phyloP scores from a whole-genome alignment of 2,329 filamentous ascomycete genomes.

The Gnomoniopsis sp. region DNA sequence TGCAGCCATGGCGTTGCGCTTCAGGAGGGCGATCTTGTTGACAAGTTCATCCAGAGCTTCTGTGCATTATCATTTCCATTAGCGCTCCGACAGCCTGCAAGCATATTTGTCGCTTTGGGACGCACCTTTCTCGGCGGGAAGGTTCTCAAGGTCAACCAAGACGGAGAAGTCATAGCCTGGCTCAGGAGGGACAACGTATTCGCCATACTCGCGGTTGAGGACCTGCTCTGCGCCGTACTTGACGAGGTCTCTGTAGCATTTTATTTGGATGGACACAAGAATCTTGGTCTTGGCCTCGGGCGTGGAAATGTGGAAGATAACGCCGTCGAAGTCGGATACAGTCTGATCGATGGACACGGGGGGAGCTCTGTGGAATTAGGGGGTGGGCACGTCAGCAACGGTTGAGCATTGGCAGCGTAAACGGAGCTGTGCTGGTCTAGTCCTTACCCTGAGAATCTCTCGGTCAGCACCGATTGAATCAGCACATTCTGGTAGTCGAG shows the following conservation, averaged over 20 bases:
- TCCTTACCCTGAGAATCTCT: constrained; percentile 82
- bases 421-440: neutral
- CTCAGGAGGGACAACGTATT: constrained; percentile 84
- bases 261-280: constrained; percentile 87
- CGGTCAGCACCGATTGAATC: constrained; percentile 92
- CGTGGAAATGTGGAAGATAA: constrained; percentile 97
- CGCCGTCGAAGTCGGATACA: constrained; percentile 97
- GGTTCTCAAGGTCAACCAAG: constrained; percentile 78
- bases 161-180: constrained; percentile 95
- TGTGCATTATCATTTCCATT: constrained; percentile 26
- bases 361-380: constrained; percentile 58
- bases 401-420: neutral
- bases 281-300: constrained; percentile 93
- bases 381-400: constrained; percentile 22
- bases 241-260: constrained; percentile 90
- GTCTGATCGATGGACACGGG: constrained; percentile 94
- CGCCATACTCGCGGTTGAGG: constrained; percentile 89
- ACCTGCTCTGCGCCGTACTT: constrained; percentile 90
- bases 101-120: neutral
- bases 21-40: constrained; percentile 82
- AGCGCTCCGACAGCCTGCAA: neutral
- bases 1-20: constrained; percentile 98
- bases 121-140: constrained; percentile 75
- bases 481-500: constrained; percentile 99
- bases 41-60: constrained; percentile 86